phyloP scores from a whole-genome alignment of 2,329 filamentous ascomycete genomes.

The Scedosporium apiospermum region DNA sequence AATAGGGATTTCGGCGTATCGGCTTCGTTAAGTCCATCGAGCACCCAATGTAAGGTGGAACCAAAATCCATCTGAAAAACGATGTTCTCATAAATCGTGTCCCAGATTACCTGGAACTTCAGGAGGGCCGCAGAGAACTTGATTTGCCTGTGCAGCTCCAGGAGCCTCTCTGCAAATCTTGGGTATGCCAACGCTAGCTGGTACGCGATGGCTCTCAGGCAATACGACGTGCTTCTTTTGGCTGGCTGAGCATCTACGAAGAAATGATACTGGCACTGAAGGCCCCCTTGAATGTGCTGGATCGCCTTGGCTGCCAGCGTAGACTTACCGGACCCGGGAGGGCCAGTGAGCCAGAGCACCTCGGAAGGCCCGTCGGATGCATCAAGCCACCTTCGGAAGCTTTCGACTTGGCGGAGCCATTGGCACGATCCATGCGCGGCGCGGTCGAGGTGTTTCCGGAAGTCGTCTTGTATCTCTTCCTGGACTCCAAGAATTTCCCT shows the following conservation, averaged over 20 bases:
- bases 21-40: slow-evolving; percentile 1
- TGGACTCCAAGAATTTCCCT: background rate
- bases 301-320: background rate
- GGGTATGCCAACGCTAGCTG: background rate
- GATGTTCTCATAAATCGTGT: background rate
- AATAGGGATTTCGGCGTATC: background rate
- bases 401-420: background rate
- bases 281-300: background rate
- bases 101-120: background rate
- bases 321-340: background rate
- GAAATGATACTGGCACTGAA: background rate
- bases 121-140: background rate
- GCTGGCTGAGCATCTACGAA: background rate
- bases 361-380: background rate
- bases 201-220: background rate
- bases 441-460: background rate
- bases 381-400: background rate
- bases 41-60: background rate
- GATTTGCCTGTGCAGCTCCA: background rate
- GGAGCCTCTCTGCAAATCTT: background rate
- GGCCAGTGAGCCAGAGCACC: slow-evolving; percentile 1
- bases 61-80: background rate
- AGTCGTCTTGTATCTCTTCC: background rate
- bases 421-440: background rate
- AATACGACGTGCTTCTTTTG: background rate